phyloP scores from a whole-genome alignment of 495 filamentous ascomycete species.

The Talaromyces proteolyticus region DNA sequence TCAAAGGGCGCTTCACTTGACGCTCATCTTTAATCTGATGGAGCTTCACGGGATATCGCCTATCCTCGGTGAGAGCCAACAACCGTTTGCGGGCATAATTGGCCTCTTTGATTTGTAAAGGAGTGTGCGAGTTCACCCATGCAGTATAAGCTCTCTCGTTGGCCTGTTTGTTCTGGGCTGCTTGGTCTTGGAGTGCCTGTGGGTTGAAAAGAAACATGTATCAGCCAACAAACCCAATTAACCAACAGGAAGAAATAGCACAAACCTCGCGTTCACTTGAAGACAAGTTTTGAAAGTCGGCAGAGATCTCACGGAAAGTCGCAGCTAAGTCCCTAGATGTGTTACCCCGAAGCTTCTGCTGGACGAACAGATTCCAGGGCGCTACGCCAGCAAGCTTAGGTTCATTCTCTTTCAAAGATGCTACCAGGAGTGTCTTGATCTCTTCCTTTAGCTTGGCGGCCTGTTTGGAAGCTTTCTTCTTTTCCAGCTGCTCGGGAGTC shows the following conservation, averaged over 20 bases:
- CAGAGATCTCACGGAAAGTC: slow-evolving; percentile 12
- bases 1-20: slow-evolving; percentile 38
- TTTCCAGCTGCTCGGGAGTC: slow-evolving; percentile 1
- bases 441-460: slow-evolving; percentile 9
- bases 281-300: slow-evolving; percentile 16
- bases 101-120: slow-evolving; percentile 51
- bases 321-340: neutral
- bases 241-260: neutral
- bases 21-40: slow-evolving; percentile 50
- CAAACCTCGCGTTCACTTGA: slow-evolving; percentile 31
- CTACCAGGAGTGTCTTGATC: slow-evolving; percentile 24
- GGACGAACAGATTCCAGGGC: slow-evolving; percentile 18
- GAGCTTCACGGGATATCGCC: slow-evolving; percentile 4
- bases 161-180: slow-evolving; percentile 37
- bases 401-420: slow-evolving; percentile 28
- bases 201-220: slow-evolving; percentile 12
- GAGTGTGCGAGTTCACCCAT: slow-evolving; percentile 57
- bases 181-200: slow-evolving; percentile 45
- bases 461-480: slow-evolving; percentile 6
- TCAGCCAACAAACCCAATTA: neutral
- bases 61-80: slow-evolving; percentile 16
- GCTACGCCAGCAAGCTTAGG: slow-evolving; percentile 6
- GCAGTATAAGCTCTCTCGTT: slow-evolving; percentile 39
- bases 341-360: slow-evolving; percentile 11
- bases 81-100: slow-evolving; percentile 57